Evolutionary conservation across 148 eudicot genomes (phyloP), one percentile per base, ranked within the genome.

Genomic region (Amaranthus palmeri): DNA sequence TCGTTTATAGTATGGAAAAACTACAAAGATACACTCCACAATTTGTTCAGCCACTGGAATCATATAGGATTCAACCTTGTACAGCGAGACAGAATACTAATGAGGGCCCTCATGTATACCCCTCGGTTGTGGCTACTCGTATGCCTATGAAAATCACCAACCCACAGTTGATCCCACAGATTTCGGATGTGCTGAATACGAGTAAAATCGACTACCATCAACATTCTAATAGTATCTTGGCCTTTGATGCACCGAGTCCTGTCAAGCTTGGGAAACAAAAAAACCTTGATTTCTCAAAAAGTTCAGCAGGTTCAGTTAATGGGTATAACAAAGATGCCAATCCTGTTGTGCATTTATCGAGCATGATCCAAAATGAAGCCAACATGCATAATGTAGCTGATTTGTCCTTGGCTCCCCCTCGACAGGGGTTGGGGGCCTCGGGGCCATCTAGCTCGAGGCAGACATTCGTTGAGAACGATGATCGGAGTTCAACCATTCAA

Each of bases 281-380:
- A 68, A 76, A 67, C 45, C 59, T 52, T 14, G 61, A 48, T 52
- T 65, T 77, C 47, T 77, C 80, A n/a, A 49, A 50, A 60, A 63
- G 52, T 42, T 73, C 68, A 67, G 68, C 68, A 5, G 78, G 74
- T 17, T 73, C 87, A 7, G 53, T 69, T n/a, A 86, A 89, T 76
- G 46, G 74, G 11, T 73, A 82, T 52, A 72, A 76, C 43, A 90
- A 83, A 14, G 96, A 90, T 54, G 75, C 84, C 7, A 86, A 87
- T 61, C 90, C 96, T 17, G 91, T 91, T 67, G 83, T 90, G 96
- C 86, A 83, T 65, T 74, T 90, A 75, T 87, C 88, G 4, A 88
- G 90, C 74, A 81, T 88, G 50, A 88, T 90, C 89, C 81, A 73
- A 17, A 81, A 80, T 68, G 82, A 76, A 53, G 79, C 87, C n/a